Evolutionary conservation across 495 filamentous ascomycete genomes (phyloP), one percentile per base, ranked within the genome.

Genomic region (Podospora pseudocomata): DNA sequence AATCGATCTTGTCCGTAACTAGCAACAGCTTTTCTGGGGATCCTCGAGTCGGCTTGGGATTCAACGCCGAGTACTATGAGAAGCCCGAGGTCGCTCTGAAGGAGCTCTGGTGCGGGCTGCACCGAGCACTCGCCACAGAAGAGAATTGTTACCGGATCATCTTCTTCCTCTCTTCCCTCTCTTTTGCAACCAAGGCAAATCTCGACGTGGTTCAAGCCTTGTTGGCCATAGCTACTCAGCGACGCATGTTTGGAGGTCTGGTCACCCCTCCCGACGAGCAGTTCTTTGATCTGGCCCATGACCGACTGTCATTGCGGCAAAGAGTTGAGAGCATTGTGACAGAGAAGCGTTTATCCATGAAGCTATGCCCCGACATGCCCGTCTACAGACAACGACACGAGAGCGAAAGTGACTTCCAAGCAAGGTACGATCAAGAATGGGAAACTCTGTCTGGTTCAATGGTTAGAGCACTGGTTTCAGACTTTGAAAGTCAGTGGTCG

Each of bases 131-230:
- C 0, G 57, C 49, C 0, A 23, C n/a, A 13, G 67, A 71, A 34
- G 18, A 16, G 7, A 70, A 68, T 63, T 64, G 32, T 16, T 68
- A 70, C 63, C 61, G 67, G 5, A 66, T 57, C 18, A 68, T 66
- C 5, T 71, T 73, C 34, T 71, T 71, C 54, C 64, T 75, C 3
- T 60, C 73, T 18, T 28, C 53, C 1, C 57, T 75, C 3, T n/a
- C 72, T 15, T 66, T 67, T 26, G 68, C 73, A 16, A 7, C 69
- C 6, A 16, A 53, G 5, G 34, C 56, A 1, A 49, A 56, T 27
- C 54, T 30, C 26, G 67, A 71, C 18, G 7, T 71, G 0, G 58
- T 73, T 1, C 73, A 73, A 56, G 54, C 66, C 3, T 9, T 75
- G 23, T 65, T 75, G 71, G 69, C 69, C 7, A 30, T 72, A 4